Conservation (phyloP, 2,329 filamentous ascomycete species). For the Cordyceps fumosorosea region DNA sequence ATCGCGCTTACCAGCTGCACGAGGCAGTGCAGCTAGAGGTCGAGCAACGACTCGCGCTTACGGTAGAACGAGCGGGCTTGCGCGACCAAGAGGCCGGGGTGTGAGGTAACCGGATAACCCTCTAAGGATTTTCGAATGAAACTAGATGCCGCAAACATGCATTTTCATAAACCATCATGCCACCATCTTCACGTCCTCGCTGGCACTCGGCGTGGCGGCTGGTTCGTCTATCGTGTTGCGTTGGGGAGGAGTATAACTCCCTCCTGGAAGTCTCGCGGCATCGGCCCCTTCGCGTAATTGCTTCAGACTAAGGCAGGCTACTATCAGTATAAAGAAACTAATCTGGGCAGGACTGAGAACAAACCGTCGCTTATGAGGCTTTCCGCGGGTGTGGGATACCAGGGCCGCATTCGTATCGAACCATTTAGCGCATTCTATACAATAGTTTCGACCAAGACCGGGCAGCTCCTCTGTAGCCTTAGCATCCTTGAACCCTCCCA, state of each 20-base stretch:
- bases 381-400: slow-evolving; percentile 70
- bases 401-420: slow-evolving; percentile 81
- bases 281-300: slow-evolving; percentile 60
- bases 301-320: slow-evolving; percentile 54
- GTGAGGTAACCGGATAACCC: slow-evolving; percentile 30
- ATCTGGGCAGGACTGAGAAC: not conserved
- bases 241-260: not conserved
- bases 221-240: not conserved
- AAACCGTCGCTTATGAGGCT: slow-evolving; percentile 83
- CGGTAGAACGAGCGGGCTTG: slow-evolving; percentile 40
- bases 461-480: slow-evolving; percentile 84
- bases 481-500: slow-evolving; percentile 68
- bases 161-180: slow-evolving; percentile 18
- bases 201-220: slow-evolving; percentile 60
- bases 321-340: slow-evolving; percentile 15
- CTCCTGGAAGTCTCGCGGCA: slow-evolving; percentile 7
- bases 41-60: slow-evolving; percentile 23
- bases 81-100: slow-evolving; percentile 39
- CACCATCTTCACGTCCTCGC: slow-evolving; percentile 29
- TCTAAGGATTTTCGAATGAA: not conserved
- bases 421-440: slow-evolving; percentile 91
- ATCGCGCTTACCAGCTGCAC: slow-evolving; percentile 42
- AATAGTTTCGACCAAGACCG: slow-evolving; percentile 79
- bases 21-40: slow-evolving; percentile 31
- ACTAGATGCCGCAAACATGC: not conserved